Evolutionary conservation across 495 filamentous ascomycete species (phyloP), one percentile per base, ranked within the genome.

Genomic region (Neohortaea acidophila): DNA sequence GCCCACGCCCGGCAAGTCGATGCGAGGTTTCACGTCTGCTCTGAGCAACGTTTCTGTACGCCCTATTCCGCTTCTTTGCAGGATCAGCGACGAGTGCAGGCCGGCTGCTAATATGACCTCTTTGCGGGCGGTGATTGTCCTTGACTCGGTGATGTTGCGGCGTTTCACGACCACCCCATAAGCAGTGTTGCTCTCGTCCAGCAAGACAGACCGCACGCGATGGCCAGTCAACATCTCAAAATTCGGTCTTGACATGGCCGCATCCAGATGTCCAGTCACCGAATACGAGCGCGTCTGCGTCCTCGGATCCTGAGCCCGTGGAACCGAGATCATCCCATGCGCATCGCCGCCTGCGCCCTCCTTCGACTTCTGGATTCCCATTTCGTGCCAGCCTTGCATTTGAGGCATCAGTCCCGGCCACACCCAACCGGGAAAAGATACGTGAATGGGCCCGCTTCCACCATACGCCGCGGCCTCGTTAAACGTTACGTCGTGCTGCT

Each of bases 101-200:
- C 77, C 76, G 9, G 63, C 73, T 10, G 74, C 55, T 4, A 82
- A 36, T 41, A 83, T 76, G 28, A 82, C 72, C 49, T 81, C 75
- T 18, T 41, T 43, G 9, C 24, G 3, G 2, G 18, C 39, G 3
- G 7, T 5, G 22, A 43, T 33, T 3, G 19, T 2, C 27, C 43
- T 25, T 13, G 14, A 13, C 20, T 41, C 32, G 10, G 31, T 43
- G 14, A 27, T 59, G 61, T 21, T 35, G 29, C 4, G 15, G 25
- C 29, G 35, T n/a, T 27, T n/a, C 22, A 46, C 38, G 13, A 29
- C 37, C 2, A 0, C 11, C 4, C 11, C 41, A 12, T 10, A 17
- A n/a, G 25, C 24, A n/a, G 24, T 14, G 6, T 18, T 3, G n/a
- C 6, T 7, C n/a, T 14, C 24, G 6, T 19, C 14, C 21, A n/a